These are phyloP conservation scores for Populus tremula DNA, from an alignment of 345 rosid genomes.

Conservation along the genomic window DNA sequence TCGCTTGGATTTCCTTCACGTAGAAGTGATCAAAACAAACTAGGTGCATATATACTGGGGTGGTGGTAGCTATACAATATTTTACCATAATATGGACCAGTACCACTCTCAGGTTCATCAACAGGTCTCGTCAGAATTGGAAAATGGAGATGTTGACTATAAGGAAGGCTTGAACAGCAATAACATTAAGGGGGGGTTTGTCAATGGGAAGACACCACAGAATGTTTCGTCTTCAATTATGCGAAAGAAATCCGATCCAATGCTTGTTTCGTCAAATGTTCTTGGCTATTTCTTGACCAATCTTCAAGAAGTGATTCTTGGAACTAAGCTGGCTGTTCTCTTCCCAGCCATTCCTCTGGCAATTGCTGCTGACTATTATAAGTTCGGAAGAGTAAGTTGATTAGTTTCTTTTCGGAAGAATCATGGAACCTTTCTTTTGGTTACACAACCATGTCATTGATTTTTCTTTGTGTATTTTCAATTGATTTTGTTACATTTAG, in stretches of 20 bases:
- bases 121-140: conserved; percentile 16
- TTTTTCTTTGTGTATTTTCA: neutral
- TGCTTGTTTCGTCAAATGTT: conserved; percentile 22
- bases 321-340: conserved; percentile 50
- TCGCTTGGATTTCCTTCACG: neutral
- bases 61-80: neutral
- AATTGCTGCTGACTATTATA: conserved; percentile 36
- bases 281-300: conserved; percentile 33
- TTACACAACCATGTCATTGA: neutral
- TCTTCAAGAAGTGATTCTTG: conserved; percentile 43
- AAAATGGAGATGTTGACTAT: conserved; percentile 8
- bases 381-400: conserved; percentile 41
- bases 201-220: conserved; percentile 25
- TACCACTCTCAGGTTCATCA: neutral
- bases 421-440: neutral
- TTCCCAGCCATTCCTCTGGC: conserved; percentile 57
- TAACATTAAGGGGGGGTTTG: neutral
- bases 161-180: neutral
- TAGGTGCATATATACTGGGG: neutral
- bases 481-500: neutral
- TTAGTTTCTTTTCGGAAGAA: neutral
- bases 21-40: neutral
- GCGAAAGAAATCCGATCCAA: conserved; percentile 40
- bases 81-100: neutral
- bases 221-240: conserved; percentile 32